These are phyloP conservation scores for Penicillium canariense DNA, from an alignment of 495 filamentous ascomycete genomes.

Conservation along the genomic window DNA sequence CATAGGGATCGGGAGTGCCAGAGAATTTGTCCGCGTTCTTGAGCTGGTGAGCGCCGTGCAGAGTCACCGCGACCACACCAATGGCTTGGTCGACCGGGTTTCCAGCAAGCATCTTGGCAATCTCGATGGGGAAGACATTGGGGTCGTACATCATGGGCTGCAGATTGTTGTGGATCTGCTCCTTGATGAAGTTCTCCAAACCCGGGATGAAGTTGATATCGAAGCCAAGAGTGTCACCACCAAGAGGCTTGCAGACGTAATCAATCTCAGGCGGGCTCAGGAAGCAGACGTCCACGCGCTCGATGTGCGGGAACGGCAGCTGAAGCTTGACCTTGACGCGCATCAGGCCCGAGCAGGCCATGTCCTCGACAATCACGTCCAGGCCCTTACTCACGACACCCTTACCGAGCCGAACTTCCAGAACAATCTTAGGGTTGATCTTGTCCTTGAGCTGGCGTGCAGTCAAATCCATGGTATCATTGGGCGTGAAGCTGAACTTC, in stretches of 20 bases:
- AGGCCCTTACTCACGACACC: conserved; percentile 93
- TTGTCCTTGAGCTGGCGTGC: conserved; percentile 86
- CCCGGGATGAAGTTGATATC: conserved; percentile 99
- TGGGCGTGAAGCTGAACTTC: conserved; percentile 99
- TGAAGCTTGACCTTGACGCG: conserved; percentile 96
- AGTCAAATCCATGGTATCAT: conserved; percentile 89
- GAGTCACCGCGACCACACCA: conserved; percentile 85
- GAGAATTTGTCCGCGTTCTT: conserved; percentile 94
- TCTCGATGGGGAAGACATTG: conserved; percentile 96
- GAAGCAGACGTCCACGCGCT: conserved; percentile 89
- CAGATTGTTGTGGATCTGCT: conserved; percentile 89
- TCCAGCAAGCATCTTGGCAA: conserved; percentile 98
- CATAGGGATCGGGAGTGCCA: conserved; percentile 91
- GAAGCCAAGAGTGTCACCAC: conserved; percentile 91
- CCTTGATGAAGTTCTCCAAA: conserved; percentile 87
- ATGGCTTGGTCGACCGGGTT: conserved; percentile 93
- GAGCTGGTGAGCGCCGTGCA: conserved; percentile 86
- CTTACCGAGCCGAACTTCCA: conserved; percentile 91
- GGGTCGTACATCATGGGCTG: conserved; percentile 96
- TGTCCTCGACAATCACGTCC: conserved; percentile 96
- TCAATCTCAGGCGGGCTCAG: conserved; percentile 74
- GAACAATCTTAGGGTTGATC: conserved; percentile 92
- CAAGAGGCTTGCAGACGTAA: conserved; percentile 95
- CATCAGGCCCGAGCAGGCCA: conserved; percentile 93
- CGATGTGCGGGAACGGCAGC: conserved; percentile 91